Conservation (phyloP, 169 alveolate species). For the Cryptosporidium sp. region DNA sequence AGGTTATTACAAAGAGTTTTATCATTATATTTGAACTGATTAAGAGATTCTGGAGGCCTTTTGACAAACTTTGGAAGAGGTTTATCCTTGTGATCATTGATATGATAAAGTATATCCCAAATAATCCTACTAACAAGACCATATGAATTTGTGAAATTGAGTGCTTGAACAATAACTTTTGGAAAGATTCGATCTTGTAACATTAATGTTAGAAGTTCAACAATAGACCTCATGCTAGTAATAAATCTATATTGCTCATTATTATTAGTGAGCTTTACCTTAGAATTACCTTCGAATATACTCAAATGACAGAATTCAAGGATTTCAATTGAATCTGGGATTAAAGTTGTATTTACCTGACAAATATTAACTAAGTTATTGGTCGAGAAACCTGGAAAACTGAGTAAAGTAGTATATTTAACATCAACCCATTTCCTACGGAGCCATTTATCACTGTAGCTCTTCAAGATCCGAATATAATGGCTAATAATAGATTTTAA, state of each 20-base stretch:
- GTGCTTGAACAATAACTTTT: constrained; percentile 64
- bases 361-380: constrained; percentile 66
- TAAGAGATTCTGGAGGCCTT: constrained; percentile 27
- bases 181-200: constrained; percentile 70
- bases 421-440: constrained; percentile 72
- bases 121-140: constrained; percentile 66
- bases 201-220: constrained; percentile 67
- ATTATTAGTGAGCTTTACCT: constrained; percentile 29
- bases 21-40: background rate
- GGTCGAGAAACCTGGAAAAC: constrained; percentile 74
- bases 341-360: constrained; percentile 74
- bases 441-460: constrained; percentile 63
- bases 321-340: constrained; percentile 70
- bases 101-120: constrained; percentile 49
- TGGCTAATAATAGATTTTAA: constrained; percentile 42
- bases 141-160: constrained; percentile 59
- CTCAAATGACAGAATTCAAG: constrained; percentile 71
- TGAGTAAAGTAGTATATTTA: constrained; percentile 54
- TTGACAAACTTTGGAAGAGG: constrained; percentile 44
- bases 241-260: constrained; percentile 57
- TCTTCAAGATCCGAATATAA: constrained; percentile 32
- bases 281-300: constrained; percentile 32
- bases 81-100: constrained; percentile 50
- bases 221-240: constrained; percentile 74
- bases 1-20: background rate